Conservation (phyloP, 768 basidiomycete genomes). For the Leucocoprinus sp. region DNA sequence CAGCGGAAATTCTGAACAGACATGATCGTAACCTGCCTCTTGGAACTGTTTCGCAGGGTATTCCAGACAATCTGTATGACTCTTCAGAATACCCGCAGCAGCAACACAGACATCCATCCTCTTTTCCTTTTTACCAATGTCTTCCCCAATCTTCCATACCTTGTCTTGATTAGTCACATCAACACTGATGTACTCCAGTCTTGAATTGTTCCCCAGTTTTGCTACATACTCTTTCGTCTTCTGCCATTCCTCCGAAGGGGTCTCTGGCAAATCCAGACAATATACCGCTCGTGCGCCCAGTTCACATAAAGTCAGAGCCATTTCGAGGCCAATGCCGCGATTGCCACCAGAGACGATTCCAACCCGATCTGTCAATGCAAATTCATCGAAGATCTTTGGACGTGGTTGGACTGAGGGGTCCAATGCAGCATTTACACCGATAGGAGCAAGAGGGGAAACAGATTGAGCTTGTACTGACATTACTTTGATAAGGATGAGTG, state of each 20-base stretch:
- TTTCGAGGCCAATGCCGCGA: constrained; percentile 74
- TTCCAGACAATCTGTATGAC: constrained; percentile 53
- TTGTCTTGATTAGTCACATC: constrained; percentile 59
- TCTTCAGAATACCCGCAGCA: constrained; percentile 65
- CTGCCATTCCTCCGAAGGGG: constrained; percentile 51
- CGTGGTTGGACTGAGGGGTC: constrained; percentile 26
- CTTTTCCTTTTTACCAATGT: constrained; percentile 58
- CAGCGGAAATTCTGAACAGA: background rate
- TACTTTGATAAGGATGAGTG: background rate
- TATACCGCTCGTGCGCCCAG: constrained; percentile 64
- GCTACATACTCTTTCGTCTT: constrained; percentile 44
- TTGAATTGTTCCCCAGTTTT: constrained; percentile 32
- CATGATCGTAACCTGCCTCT: constrained; percentile 33
- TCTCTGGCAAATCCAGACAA: constrained; percentile 53
- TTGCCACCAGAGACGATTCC: constrained; percentile 59
- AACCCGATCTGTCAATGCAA: constrained; percentile 47
- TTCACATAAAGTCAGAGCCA: constrained; percentile 68
- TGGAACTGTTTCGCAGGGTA: constrained; percentile 59
- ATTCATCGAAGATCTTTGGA: constrained; percentile 53
- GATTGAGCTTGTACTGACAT: constrained; percentile 28
- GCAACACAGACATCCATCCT: constrained; percentile 73
- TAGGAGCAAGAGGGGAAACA: constrained; percentile 46
- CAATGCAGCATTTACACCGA: constrained; percentile 49
- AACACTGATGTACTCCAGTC: constrained; percentile 52
- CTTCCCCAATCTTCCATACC: constrained; percentile 47